Base-by-base conservation (phyloP, 169 alveolate species). In the Plasmodium relictum region DNA sequence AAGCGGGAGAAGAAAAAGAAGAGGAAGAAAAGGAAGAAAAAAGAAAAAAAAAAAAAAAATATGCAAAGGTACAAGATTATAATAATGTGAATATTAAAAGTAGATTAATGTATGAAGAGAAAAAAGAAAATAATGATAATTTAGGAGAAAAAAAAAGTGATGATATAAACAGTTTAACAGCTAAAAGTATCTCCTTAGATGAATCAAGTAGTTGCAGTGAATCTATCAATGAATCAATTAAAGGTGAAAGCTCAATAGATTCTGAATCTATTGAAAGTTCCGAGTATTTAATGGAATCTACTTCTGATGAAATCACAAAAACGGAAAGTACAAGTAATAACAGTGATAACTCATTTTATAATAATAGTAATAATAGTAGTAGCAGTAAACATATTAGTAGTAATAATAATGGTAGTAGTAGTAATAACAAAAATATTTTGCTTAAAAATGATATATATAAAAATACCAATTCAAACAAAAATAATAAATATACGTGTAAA, bases 231-330 rank as follows among this genome's bases (percentile, higher is more conserved):
- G 20, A 50, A 6, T 31, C 70, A 20, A 3, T 10, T 8, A 24
- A 45, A 14, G 63, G 66, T 18, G 89, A 73, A 41, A n/a, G 56
- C n/a, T 37, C 68, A 6, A 39, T 48, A 20, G 24, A 14, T 6
- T 73, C 26, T 16, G 88, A 62, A 31, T 78, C 89, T 3, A 54
- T 6, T 56, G 74, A 78, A 2, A 52, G 70, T 42, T 78, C 76
- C 9, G 76, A 16, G n/a, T 54, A 62, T 42, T 59, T 52, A 31
- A 26, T 66, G 20, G 89, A 78, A 9, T 78, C 42, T 22, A 63
- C 78, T 8, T 78, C 89, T 12, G 89, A 66, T 41, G 89, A 48
- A 22, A 50, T 78, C 31, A 78, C 89, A 7, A n/a, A 76, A 58
- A 65, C 89, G 52, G 89, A 78, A 12, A 56, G 62, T 14, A 44